These are phyloP conservation scores for Chlamydomonas incerta DNA, from an alignment of 139 green algal species.

Conservation along the genomic window DNA sequence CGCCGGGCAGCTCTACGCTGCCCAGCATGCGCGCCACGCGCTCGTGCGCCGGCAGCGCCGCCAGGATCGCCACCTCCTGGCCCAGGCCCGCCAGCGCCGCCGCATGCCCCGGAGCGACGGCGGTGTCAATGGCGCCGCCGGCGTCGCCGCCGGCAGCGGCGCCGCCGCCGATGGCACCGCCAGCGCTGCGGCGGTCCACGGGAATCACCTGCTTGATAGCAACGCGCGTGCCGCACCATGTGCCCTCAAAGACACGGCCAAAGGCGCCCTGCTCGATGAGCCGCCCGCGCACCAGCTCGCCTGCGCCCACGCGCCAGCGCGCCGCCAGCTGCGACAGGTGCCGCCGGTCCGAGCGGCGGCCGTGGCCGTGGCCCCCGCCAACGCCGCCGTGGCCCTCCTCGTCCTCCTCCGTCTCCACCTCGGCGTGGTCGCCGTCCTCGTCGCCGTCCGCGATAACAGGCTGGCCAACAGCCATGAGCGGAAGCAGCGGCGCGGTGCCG, in stretches of 20 bases:
- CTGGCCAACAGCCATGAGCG: too few species aligned
- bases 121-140: neutral
- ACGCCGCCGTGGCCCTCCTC: neutral
- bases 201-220: constrained; percentile 24
- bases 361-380: neutral
- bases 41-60: constrained; percentile 36
- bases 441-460: neutral
- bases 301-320: constrained; percentile 24
- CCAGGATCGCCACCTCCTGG: constrained; percentile 31
- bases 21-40: constrained; percentile 39
- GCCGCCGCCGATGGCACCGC: neutral
- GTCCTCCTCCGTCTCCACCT: neutral
- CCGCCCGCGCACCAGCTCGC: constrained; percentile 14
- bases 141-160: neutral
- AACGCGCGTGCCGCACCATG: constrained; percentile 18
- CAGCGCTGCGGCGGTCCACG: neutral
- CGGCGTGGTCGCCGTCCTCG: too few species aligned
- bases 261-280: constrained; percentile 44
- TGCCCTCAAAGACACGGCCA: constrained; percentile 34
- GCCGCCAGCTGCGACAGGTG: constrained; percentile 25
- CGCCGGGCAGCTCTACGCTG: constrained; percentile 22
- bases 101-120: neutral
- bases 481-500: neutral
- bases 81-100: neutral
- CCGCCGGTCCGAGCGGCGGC: neutral